A percentile compares a stretch with the other conserved stretches of the same genome.
phyloP scores from a whole-genome alignment of 225 moss, liverwort and hornwort species.

The Pseudisothecium myosuroides region DNA sequence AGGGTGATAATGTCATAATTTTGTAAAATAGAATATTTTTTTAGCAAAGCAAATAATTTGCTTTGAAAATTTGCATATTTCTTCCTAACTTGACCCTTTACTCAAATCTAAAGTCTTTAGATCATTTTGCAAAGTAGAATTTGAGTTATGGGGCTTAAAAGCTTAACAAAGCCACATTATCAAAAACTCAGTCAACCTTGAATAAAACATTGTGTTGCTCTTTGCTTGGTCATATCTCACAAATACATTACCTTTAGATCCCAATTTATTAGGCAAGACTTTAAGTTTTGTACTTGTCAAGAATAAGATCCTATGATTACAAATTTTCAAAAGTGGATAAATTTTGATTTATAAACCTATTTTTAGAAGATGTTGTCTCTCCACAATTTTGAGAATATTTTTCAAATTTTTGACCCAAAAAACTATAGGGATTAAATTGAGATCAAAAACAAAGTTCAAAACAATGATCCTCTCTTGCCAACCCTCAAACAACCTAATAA shows the following conservation, averaged over 20 bases:
- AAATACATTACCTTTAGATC: neutral
- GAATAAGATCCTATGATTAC: neutral
- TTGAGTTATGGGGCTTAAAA: neutral
- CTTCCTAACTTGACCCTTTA: neutral
- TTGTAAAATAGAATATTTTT: neutral
- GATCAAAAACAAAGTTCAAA: neutral
- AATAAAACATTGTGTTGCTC: neutral
- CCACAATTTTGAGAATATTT: neutral
- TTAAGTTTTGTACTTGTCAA: neutral
- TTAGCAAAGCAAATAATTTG: no score
- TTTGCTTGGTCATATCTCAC: neutral
- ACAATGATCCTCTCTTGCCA: neutral
- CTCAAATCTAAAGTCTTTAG: neutral
- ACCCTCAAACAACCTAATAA: neutral
- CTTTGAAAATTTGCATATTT: neutral
- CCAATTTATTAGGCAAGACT: no score
- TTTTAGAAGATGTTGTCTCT: neutral
- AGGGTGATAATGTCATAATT: rapidly evolving
- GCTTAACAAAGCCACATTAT: neutral
- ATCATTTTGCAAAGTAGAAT: neutral
- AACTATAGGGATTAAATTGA: neutral
- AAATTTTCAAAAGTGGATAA: neutral
- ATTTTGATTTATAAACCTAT: neutral
- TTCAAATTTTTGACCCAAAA: neutral
- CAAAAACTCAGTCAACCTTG: neutral